Evolutionary conservation across 257 asterid species (phyloP).

Genomic region (Gentiana macrophylla): DNA sequence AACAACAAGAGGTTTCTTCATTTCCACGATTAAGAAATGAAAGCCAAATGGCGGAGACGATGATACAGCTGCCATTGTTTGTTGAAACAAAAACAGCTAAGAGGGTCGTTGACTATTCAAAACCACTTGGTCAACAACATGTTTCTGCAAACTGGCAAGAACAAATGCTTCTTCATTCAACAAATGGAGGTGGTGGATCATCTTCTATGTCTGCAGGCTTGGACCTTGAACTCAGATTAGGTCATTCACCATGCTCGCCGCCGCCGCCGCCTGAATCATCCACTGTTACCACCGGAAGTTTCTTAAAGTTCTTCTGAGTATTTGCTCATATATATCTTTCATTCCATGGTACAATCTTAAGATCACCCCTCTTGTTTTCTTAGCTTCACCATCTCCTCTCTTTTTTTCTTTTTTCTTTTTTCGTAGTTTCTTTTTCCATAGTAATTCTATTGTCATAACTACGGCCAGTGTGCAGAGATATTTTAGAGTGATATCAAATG

Average conservation of each 20-base stretch:
- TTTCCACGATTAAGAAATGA: neutral
- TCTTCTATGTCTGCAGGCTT: neutral
- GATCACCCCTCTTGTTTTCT: neutral
- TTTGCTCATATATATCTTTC: neutral
- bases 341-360: constrained; percentile 2
- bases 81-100: neutral
- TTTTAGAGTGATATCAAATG: neutral
- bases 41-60: neutral
- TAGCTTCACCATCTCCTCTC: neutral
- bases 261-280: constrained; percentile 5
- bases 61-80: constrained; percentile 2
- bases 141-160: constrained; percentile 4
- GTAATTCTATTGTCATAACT: too few relatives aligned
- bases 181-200: constrained; percentile 5
- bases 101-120: neutral
- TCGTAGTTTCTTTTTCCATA: neutral
- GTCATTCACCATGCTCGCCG: neutral
- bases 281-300: neutral
- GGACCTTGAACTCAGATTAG: constrained; percentile 22
- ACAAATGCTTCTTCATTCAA: neutral
- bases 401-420: neutral
- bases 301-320: constrained; percentile 15
- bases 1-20: neutral
- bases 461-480: too few relatives aligned
- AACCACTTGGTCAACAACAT: neutral